Conservation (phyloP, 352 stramenopile genomes). For the Phytopythium delawarense region DNA sequence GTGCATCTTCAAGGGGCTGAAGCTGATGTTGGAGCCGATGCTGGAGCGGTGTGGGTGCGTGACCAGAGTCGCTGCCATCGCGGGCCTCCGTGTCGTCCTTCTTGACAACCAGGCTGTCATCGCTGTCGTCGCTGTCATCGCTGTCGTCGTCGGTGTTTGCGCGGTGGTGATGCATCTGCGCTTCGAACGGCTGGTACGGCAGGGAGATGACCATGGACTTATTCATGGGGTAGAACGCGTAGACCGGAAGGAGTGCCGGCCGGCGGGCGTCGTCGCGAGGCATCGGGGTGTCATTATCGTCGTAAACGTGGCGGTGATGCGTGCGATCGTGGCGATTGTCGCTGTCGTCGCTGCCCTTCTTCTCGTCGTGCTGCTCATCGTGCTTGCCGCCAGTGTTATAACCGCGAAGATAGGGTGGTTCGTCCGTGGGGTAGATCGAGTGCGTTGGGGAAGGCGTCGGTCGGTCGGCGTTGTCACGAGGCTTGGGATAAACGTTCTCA, state of each 20-base stretch:
- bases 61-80: background rate
- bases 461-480: too few relatives aligned
- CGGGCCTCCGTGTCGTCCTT: background rate
- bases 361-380: too few relatives aligned
- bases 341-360: too few relatives aligned
- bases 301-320: background rate
- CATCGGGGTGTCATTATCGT: background rate
- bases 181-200: background rate
- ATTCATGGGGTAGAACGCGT: background rate
- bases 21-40: background rate
- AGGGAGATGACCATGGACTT: background rate
- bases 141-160: background rate
- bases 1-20: background rate
- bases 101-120: too few relatives aligned
- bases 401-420: too few relatives aligned
- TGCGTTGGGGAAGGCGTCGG: too few relatives aligned
- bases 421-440: too few relatives aligned
- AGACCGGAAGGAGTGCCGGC: background rate
- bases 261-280: background rate
- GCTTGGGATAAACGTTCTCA: too few relatives aligned
- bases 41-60: background rate
- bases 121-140: background rate
- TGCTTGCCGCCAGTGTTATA: too few relatives aligned
- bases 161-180: background rate
- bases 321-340: background rate